Conservation (phyloP, 352 stramenopile genomes). For the Phytophthora aleatoria region DNA sequence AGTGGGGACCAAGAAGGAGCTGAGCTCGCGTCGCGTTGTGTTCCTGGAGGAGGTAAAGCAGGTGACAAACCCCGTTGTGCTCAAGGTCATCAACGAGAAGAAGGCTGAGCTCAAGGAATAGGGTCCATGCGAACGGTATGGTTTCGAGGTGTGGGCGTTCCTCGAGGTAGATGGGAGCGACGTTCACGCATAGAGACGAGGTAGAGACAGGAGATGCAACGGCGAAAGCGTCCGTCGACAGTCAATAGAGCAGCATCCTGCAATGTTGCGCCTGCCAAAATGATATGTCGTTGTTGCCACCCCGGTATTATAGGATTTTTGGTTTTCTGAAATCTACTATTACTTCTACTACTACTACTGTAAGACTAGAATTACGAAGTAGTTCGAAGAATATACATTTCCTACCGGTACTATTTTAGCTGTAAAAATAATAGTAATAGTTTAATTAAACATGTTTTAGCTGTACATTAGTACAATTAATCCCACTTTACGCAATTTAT, state of each 20-base stretch:
- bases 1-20: conserved; percentile 36
- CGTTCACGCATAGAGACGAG: conserved; percentile 26
- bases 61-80: conserved; percentile 63
- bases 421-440: too few relatives aligned
- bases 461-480: too few relatives aligned
- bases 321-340: too few relatives aligned
- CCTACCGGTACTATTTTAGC: too few relatives aligned
- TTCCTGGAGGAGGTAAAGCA: conserved; percentile 60
- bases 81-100: conserved; percentile 67
- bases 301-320: too few relatives aligned
- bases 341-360: too few relatives aligned
- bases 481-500: too few relatives aligned
- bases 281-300: conserved; percentile 4
- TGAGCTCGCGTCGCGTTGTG: conserved; percentile 40
- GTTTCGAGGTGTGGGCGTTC: conserved; percentile 21
- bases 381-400: too few relatives aligned
- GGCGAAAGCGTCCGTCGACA: conserved; percentile 18
- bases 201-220: conserved; percentile 34
- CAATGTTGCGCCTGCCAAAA: conserved; percentile 28
- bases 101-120: conserved; percentile 65
- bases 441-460: too few relatives aligned
- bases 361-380: too few relatives aligned
- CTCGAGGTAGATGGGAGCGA: background rate
- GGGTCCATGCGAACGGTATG: conserved; percentile 11
- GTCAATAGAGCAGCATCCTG: conserved; percentile 39